Conservation (phyloP, 768 basidiomycete species). For the Collybia mongolica region DNA sequence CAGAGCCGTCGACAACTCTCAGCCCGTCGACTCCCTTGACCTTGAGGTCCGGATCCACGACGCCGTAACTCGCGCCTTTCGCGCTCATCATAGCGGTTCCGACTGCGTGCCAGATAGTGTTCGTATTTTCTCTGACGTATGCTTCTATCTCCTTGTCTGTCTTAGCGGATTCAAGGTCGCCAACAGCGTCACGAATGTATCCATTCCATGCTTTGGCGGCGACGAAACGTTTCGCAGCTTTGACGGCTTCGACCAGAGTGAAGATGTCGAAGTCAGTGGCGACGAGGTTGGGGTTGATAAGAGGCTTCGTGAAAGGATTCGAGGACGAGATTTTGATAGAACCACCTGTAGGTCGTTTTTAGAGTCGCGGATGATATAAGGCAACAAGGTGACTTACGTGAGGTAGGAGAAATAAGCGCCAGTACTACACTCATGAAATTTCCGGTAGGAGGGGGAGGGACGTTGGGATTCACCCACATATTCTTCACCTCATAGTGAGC, state of each 20-base stretch:
- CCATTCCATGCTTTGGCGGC: conserved; percentile 22
- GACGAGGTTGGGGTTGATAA: conserved; percentile 46
- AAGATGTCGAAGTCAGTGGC: conserved; percentile 18
- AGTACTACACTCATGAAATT: conserved; percentile 5
- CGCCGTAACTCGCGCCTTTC: conserved; percentile 16
- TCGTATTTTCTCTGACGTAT: conserved; percentile 8
- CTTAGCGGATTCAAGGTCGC: conserved; percentile 6
- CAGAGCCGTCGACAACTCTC: conserved; percentile 26
- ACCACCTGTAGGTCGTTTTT: not conserved
- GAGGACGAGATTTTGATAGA: conserved; percentile 1
- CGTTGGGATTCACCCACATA: conserved; percentile 5
- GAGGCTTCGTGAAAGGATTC: conserved; percentile 21
- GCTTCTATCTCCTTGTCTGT: conserved; percentile 10
- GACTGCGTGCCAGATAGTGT: conserved; percentile 15
- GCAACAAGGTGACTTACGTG: not conserved
- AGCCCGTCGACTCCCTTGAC: conserved; percentile 25
- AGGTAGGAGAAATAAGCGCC: conserved; percentile 3
- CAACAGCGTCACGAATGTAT: conserved; percentile 17
- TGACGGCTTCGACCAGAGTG: conserved; percentile 21
- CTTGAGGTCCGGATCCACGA: conserved; percentile 24
- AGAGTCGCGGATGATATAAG: not conserved
- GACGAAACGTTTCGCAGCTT: conserved; percentile 21
- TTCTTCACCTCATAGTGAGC: not conserved
- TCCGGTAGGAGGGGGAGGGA: conserved; percentile 1
- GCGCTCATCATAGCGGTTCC: conserved; percentile 22